Evolutionary conservation across 331 rosid species (phyloP), one percentile per base, ranked within the genome.

Genomic region (Pyracantha coccinea): DNA sequence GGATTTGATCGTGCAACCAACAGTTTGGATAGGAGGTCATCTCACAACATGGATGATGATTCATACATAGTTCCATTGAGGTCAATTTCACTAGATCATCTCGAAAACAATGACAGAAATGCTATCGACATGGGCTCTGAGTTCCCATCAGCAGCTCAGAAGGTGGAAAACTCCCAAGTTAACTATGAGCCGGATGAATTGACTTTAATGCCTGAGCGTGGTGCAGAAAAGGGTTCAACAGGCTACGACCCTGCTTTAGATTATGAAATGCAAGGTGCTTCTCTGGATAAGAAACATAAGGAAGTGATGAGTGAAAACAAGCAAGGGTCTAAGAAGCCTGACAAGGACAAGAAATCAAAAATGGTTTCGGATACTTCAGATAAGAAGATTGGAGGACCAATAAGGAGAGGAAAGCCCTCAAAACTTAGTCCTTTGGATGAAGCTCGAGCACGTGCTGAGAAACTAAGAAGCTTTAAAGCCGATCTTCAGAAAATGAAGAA

Each of bases 391-490:
- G 89, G 77, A 35, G 99, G 97, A 33, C 99, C 96, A 29, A 84
- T 95, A 75, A 90, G 97, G 85, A 87, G 86, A 86, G 97, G 89
- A 79, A 92, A 84, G 74, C 84, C 92, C 75, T 84, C 97, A 66
- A 95, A 90, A 84, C 77, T 71, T 76, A 92, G 93, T 92, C 97
- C 97, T 73, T 80, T 95, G 86, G 97, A 95, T 31, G 99, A 95
- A 86, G 99, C 97, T 2, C 85, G 92, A 11, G 97, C 92, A 66
- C 99, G 97, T 11, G 99, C 99, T n/a, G 99, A 92, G 83, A 90
- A 75, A 84, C 77, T 95, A 68, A 83, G 97, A 71, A 89, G 80
- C 77, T 95, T 79, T 82, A 95, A 95, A 88, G 97, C 97, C 72
- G 96, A 95, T 85, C 97, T 95, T 72, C 97, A 89, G 86, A 95